A percentile compares a stretch with the other conserved stretches of the same genome.
phyloP scores from a whole-genome alignment of 306 rosid species.

The Vachellia collinsii region DNA sequence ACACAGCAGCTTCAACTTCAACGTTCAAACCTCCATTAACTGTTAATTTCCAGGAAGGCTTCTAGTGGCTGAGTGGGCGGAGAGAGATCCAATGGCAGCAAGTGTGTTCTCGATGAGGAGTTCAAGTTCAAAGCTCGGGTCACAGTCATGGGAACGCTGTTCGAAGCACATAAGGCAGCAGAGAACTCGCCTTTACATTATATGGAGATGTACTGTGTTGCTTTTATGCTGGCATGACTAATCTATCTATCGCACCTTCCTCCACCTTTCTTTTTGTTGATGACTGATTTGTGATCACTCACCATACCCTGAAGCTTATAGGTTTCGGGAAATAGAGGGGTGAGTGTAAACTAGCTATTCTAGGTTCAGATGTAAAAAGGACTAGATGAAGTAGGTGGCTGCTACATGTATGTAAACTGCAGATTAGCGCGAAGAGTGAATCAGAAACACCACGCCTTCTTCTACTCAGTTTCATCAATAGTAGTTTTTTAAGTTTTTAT shows the following conservation, averaged over 20 bases:
- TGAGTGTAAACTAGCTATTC: neutral
- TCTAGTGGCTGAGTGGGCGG: neutral
- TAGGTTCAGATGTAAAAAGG: conserved; percentile 29
- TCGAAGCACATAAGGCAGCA: conserved; percentile 82
- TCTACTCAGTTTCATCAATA: conserved; percentile 10
- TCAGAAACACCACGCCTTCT: conserved; percentile 10
- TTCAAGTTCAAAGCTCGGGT: conserved; percentile 58
- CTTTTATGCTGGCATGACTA: conserved; percentile 85
- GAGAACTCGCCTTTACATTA: conserved; percentile 83
- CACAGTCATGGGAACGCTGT: conserved; percentile 56
- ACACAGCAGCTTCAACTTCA: conserved; percentile 16
- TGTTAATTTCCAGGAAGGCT: conserved; percentile 11
- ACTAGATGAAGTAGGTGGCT: conserved; percentile 24
- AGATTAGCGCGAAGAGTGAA: conserved; percentile 31
- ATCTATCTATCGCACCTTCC: conserved; percentile 24
- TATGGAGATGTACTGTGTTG: conserved; percentile 91
- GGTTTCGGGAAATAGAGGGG: conserved; percentile 2
- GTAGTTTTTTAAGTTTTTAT: neutral
- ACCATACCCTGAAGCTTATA: neutral
- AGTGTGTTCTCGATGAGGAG: conserved; percentile 54
- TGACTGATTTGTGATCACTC: neutral
- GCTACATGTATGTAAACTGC: conserved; percentile 39
- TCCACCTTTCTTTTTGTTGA: neutral
- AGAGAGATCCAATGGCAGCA: conserved; percentile 48
- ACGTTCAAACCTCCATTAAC: neutral